Conservation (phyloP, 2,329 filamentous ascomycete genomes). For the Ophiostoma ulmi region DNA sequence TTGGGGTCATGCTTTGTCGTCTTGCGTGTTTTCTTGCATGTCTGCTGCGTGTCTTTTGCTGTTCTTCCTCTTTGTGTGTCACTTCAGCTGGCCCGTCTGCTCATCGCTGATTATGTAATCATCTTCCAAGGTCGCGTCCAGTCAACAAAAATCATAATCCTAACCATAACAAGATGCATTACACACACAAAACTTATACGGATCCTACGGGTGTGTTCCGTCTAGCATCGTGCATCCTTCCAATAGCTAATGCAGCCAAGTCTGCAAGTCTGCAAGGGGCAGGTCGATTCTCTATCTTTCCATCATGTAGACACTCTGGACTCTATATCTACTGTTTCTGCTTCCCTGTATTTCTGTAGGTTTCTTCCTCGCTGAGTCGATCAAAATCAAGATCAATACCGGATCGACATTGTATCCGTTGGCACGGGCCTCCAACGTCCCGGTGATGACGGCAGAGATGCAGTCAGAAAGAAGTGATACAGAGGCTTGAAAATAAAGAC, state of each 20-base stretch:
- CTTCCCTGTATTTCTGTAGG: no score
- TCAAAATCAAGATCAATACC: not conserved
- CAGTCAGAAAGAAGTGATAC: not conserved
- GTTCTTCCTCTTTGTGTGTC: slow-evolving; percentile 8
- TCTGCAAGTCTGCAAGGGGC: slow-evolving; percentile 11
- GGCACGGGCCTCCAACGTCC: not conserved
- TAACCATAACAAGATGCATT: not conserved
- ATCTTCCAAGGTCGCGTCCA: no score
- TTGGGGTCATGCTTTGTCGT: not conserved
- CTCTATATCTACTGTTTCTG: no score
- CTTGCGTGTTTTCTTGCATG: not conserved
- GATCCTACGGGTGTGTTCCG: slow-evolving; percentile 11
- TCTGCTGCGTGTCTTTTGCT: not conserved
- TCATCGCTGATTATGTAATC: not conserved
- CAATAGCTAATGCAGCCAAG: slow-evolving; percentile 12
- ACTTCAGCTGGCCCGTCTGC: slow-evolving; percentile 1
- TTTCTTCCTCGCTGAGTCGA: not conserved
- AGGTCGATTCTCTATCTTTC: not conserved
- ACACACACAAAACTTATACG: not conserved
- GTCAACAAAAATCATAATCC: no score
- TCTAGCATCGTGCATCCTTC: not conserved
- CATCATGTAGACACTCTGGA: no score
- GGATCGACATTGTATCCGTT: slow-evolving; percentile 3
- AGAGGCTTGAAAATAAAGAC: not conserved
- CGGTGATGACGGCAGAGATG: not conserved